Evolutionary conservation across 441 rosid genomes (phyloP), one percentile per base, ranked within the genome.

Genomic region (Breynia disticha): DNA sequence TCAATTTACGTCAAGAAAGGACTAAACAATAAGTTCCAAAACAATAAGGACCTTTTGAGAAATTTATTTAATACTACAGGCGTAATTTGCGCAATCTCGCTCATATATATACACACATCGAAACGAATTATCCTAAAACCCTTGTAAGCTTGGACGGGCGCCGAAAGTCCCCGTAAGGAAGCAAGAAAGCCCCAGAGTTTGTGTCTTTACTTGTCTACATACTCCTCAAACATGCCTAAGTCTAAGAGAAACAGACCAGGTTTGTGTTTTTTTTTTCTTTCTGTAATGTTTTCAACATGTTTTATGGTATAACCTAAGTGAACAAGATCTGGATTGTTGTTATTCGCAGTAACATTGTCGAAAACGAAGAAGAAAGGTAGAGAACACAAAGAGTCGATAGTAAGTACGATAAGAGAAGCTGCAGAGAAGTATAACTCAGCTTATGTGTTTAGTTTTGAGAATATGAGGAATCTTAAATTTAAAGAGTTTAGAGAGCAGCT

Each of bases 291-390:
- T n/a, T n/a, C 46, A 17, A 32, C 44, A 41, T 15, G 44, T 41
- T 4, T 4, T 41, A 9, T 41, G 10, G 9, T 9, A 11, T 41
- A 9, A 11, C n/a, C 3, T 15, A 13, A 41, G 13, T 41, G 44
- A 4, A 9, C 13, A 41, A 41, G 7, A 11, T 41, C 13, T 11
- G 44, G 44, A n/a, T 7, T 11, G 3, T 41, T 18, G n/a, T 49
- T 48, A 13, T 39, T 35, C 61, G 75, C 71, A 83, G 97, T 93
- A 64, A 81, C 99, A 16, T 61, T 93, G 52, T 81, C 99, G 1
- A 93, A 93, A 77, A 87, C 96, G 8, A 93, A 84, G 86, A 93
- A 86, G 84, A 93, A 93, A 69, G 99, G 99, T 35, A 84, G 78
- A 47, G 97, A 80, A 53, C 97, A 93, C 49, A 93, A 93, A 56